Evolutionary conservation across 2,329 filamentous ascomycete genomes (phyloP), one percentile per base, ranked within the genome.

Genomic region (Aspergillus alliaceus): DNA sequence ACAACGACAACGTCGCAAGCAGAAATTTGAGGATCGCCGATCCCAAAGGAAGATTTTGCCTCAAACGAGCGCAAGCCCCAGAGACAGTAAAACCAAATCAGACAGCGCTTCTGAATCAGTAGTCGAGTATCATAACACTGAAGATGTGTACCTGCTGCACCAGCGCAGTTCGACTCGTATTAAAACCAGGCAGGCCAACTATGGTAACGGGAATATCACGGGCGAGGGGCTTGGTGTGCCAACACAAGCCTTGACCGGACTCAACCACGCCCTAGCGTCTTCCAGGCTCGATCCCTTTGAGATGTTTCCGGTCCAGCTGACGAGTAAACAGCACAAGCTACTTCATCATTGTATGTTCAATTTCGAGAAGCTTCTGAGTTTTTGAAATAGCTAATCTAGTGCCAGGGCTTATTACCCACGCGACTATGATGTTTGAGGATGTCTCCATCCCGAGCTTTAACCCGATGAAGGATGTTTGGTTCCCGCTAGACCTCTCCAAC

Each of bases 401-500:
- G 6, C 18, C 34, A 73, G 68, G 69, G 72, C 59, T 75, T 2
- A 60, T 63, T 52, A 68, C 66, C 2, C 58, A 72, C 54, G 67
- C 72, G 3, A 60, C 64, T 11, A 72, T 72, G 68, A 72, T 73
- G 61, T 75, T 73, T 40, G 69, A 69, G 37, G 51, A 65, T 2
- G 24, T 66, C 1, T 37, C 62, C n/a, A 64, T 62, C 18, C 59
- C 61, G 24, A 61, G 51, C 14, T 76, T 77, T 49, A 74, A 75
- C 54, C 69, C 75, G 1, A 75, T 77, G 70, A 70, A 69, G 14
- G 74, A 77, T 46, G 72, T 77, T 29, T 77, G 73, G 71, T 64
- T 75, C 25, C 74, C 75, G 0, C 59, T 77, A 2, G 75, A 77
- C 46, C 61, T 77, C 15, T 77, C 75, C 4, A 77, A 77, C 53